phyloP scores from a whole-genome alignment of 2,329 filamentous ascomycete species.

The Sporothrix phasma region DNA sequence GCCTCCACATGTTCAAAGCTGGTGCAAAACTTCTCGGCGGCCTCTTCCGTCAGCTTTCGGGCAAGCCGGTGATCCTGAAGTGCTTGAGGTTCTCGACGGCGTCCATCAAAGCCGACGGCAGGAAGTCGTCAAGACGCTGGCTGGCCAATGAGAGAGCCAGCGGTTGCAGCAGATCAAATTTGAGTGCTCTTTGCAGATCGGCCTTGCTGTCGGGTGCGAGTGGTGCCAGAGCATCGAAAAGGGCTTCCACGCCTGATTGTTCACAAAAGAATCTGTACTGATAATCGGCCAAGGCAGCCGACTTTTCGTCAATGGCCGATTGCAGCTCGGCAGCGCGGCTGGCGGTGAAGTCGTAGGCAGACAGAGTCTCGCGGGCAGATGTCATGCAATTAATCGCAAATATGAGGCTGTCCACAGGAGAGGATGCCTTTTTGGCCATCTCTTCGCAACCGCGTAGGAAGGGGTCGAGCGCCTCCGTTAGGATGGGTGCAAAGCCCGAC shows the following conservation, averaged over 20 bases:
- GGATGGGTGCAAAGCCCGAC: constrained; percentile 62
- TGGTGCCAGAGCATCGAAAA: constrained; percentile 48
- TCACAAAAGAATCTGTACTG: constrained; percentile 65
- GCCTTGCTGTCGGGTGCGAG: constrained; percentile 28
- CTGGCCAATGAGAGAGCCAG: constrained; percentile 55
- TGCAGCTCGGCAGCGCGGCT: constrained; percentile 46
- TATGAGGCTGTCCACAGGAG: constrained; percentile 50
- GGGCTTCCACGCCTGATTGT: constrained; percentile 59
- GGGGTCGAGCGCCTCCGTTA: constrained; percentile 74
- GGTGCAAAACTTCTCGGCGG: constrained; percentile 71
- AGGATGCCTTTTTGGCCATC: constrained; percentile 49
- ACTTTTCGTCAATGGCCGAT: constrained; percentile 43
- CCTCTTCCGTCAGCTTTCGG: constrained; percentile 68
- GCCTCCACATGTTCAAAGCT: constrained; percentile 62
- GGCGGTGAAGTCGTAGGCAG: constrained; percentile 53
- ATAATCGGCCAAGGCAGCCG: constrained; percentile 49
- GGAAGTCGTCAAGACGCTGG: constrained; percentile 75
- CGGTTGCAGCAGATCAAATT: constrained; percentile 48
- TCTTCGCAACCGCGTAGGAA: constrained; percentile 69
- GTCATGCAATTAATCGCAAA: constrained; percentile 66
- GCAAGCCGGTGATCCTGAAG: constrained; percentile 64
- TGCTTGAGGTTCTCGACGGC: constrained; percentile 69
- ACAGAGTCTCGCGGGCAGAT: constrained; percentile 45
- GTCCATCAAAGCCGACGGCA: constrained; percentile 88
- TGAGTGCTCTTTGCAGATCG: constrained; percentile 45